Evolutionary conservation across 1,284 basidiomycete species (phyloP), one percentile per base, ranked within the genome.

Genomic region (Rhodotorula sp.): DNA sequence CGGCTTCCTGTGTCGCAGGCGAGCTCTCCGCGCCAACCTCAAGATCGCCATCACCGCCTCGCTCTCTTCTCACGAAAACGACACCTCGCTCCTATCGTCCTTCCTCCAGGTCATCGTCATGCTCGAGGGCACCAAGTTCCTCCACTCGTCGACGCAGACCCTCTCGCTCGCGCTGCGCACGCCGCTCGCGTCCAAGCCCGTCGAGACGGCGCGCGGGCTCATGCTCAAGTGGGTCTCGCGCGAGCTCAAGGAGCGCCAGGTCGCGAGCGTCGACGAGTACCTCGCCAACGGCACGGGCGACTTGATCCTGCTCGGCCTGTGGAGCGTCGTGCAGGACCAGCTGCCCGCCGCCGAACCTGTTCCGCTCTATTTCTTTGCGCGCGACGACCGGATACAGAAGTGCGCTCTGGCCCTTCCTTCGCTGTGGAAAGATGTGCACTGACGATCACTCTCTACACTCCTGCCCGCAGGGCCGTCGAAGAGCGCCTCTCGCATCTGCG

Each of bases 101-200:
- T 79, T 74, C 67, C 66, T 79, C 42, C 78, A 79, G 61, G 70
- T 77, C 23, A 68, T 79, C 45, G 67, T 78, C 71, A 79, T 78
- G 78, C 74, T 72, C 23, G 74, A 77, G 61, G 77, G 77, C 10
- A 64, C 72, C 16, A 65, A 70, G 9, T 78, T 75, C 74, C 66
- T 79, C n/a, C 64, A 64, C 21, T 56, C 63, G 7, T 64, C 74
- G 16, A 52, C 74, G 16, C 72, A 78, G 46, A 72, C 69, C 12
- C 68, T 79, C 58, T 76, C 75, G 1, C 70, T 78, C 25, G 77
- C 76, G 10, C 61, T 72, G 16, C 66, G 68, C 10, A 21, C 70
- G 3, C 77, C 77, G 8, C 68, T 68, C n/a, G 45, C 46, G 1
- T 70, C 70, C 1, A 52, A 57, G 41, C 77, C 78, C 1, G 75